These are phyloP conservation scores for Calonectria hongkongensis DNA, from an alignment of 2,329 filamentous ascomycete species.

Conservation along the genomic window DNA sequence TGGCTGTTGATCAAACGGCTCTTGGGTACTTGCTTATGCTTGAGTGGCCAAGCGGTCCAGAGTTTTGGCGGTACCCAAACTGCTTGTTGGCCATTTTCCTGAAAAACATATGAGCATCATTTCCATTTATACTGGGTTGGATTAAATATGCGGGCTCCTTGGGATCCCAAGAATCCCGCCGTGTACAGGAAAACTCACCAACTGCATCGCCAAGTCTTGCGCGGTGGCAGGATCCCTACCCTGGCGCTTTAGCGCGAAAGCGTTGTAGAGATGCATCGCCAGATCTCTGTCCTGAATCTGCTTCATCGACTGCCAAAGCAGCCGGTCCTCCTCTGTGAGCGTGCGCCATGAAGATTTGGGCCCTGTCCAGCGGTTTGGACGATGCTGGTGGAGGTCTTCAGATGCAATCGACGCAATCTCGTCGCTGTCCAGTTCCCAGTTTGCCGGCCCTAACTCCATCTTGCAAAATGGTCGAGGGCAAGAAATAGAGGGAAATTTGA, in stretches of 20 bases:
- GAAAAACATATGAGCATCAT: not conserved
- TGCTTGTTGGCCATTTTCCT: conserved; percentile 56
- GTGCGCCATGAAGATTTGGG: conserved; percentile 79
- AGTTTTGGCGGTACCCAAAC: conserved; percentile 72
- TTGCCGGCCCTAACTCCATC: conserved; percentile 52
- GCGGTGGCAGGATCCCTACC: conserved; percentile 53
- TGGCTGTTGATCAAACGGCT: conserved; percentile 69
- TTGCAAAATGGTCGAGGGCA: not conserved
- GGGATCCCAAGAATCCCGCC: not conserved
- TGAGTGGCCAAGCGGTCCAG: conserved; percentile 93
- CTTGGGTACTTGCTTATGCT: conserved; percentile 75
- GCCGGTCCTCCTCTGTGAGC: conserved; percentile 77
- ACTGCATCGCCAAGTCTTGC: conserved; percentile 54
- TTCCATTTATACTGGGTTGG: too few species aligned
- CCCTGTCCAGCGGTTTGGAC: conserved; percentile 85
- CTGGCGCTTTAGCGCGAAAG: conserved; percentile 77
- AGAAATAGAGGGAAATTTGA: not conserved
- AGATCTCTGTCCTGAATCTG: conserved; percentile 80
- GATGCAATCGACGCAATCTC: conserved; percentile 68
- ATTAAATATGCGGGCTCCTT: not conserved
- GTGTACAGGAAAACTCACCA: conserved; percentile 48
- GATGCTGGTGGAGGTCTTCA: conserved; percentile 67
- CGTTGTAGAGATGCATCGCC: conserved; percentile 85
- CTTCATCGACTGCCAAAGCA: conserved; percentile 78
- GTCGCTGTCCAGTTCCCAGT: conserved; percentile 67